Conservation (phyloP, 208 protist species). For the Crithidia thermophila region DNA sequence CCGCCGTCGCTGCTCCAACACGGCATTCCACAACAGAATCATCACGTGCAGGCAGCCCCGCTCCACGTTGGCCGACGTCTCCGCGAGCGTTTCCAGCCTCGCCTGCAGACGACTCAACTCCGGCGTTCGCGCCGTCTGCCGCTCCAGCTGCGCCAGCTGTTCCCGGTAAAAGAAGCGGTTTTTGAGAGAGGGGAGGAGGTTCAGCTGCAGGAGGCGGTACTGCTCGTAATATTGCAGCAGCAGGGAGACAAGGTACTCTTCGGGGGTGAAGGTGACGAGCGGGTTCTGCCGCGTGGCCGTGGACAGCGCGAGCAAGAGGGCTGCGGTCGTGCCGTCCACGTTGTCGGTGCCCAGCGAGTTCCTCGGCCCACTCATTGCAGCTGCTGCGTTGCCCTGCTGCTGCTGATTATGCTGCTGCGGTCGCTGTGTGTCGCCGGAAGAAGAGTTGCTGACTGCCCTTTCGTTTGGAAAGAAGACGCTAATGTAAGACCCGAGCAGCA, state of each 20-base stretch:
- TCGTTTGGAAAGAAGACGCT: slow-evolving; percentile 14
- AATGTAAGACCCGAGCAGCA: slow-evolving; percentile 24
- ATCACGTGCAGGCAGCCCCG: slow-evolving; percentile 39
- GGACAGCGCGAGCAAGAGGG: slow-evolving; percentile 34
- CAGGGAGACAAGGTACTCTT: slow-evolving; percentile 55
- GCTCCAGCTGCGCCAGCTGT: slow-evolving; percentile 51
- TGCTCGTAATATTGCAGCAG: slow-evolving; percentile 81
- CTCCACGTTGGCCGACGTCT: slow-evolving; percentile 34
- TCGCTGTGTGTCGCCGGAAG: background rate
- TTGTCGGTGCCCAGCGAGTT: slow-evolving; percentile 8
- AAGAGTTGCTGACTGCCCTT: background rate
- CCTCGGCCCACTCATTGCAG: background rate
- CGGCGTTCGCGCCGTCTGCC: slow-evolving; percentile 30
- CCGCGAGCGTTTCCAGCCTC: slow-evolving; percentile 35
- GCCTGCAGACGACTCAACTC: slow-evolving; percentile 42
- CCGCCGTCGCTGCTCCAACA: slow-evolving; percentile 33
- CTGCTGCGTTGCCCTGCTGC: background rate
- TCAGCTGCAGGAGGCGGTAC: slow-evolving; percentile 77
- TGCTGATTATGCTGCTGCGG: background rate
- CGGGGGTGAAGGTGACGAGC: slow-evolving; percentile 51
- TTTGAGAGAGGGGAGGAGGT: slow-evolving; percentile 67
- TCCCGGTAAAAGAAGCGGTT: slow-evolving; percentile 64
- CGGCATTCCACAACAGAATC: slow-evolving; percentile 42
- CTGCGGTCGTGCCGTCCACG: slow-evolving; percentile 17
- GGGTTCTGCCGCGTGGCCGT: slow-evolving; percentile 26